Percentiles rank a stretch among this genome's conserved stretches.
Evolutionary conservation across 2,329 filamentous ascomycete genomes (phyloP).

Genomic region (Sclerotinia nivalis): DNA sequence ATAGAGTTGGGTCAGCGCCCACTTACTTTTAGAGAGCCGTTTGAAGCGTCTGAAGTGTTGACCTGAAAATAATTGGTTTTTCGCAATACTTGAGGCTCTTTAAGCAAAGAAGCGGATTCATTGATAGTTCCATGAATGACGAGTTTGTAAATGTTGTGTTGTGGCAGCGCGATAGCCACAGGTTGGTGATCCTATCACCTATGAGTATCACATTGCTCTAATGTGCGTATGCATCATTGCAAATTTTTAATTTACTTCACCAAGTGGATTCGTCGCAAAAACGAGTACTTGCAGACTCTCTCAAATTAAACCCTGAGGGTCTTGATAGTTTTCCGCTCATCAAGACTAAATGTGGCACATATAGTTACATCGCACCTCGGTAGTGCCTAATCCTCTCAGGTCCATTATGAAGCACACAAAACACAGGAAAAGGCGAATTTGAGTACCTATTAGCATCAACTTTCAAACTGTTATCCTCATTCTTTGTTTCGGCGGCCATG

Average conservation of each 20-base stretch:
- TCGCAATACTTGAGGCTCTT: background rate
- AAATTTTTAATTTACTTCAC: background rate
- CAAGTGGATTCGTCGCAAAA: background rate
- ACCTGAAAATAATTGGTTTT: background rate
- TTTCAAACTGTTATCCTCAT: background rate
- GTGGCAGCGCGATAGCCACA: background rate
- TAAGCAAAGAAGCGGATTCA: background rate
- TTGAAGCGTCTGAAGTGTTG: background rate
- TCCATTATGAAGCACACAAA: background rate
- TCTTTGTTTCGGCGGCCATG: background rate
- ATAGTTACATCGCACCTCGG: background rate
- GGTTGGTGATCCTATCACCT: background rate
- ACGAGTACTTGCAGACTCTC: background rate
- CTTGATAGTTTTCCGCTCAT: background rate
- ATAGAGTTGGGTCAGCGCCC: background rate
- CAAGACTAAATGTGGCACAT: background rate
- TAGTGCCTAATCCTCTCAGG: background rate
- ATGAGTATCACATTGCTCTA: background rate
- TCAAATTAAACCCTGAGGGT: background rate
- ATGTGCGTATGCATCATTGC: background rate
- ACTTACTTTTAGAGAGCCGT: background rate
- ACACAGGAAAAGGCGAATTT: background rate
- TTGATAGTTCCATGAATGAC: background rate
- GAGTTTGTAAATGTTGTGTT: background rate
- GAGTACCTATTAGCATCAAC: background rate